These are phyloP conservation scores for Marchantia polymorpha DNA, from an alignment of 225 moss, liverwort and hornwort species.

Conservation along the genomic window DNA sequence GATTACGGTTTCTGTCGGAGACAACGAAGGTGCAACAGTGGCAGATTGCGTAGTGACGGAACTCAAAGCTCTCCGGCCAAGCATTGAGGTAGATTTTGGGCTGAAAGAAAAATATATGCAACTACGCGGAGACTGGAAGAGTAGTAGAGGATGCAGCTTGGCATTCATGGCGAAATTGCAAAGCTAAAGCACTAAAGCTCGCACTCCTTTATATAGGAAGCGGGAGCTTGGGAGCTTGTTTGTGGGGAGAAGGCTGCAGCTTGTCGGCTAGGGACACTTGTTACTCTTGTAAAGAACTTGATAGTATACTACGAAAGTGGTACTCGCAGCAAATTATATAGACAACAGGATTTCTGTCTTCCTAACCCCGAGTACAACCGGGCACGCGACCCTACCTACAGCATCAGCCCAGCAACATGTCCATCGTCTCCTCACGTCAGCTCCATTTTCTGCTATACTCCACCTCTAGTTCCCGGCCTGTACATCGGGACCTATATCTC, in stretches of 20 bases:
- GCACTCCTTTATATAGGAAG: constrained; percentile 9
- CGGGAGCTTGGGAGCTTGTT: background rate
- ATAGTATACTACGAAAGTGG: background rate
- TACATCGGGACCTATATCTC: background rate
- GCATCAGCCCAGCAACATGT: background rate
- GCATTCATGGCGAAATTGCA: constrained; percentile 15
- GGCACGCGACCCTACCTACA: background rate
- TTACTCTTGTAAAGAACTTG: background rate
- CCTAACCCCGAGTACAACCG: background rate
- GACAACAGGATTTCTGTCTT: background rate
- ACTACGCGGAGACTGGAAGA: background rate
- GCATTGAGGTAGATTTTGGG: background rate
- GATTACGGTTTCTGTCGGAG: background rate
- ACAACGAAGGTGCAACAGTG: background rate
- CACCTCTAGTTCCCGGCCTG: background rate
- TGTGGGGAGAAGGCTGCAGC: background rate
- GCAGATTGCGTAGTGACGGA: background rate
- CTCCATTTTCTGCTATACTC: background rate
- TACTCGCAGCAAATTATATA: background rate
- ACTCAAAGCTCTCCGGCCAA: constrained; percentile 8
- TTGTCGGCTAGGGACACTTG: constrained; percentile 12
- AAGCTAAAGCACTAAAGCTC: background rate
- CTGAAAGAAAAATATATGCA: background rate
- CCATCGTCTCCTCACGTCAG: constrained; percentile 12
- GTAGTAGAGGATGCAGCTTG: constrained; percentile 7